Percentiles rank a stretch among this genome's conserved stretches.
These are phyloP conservation scores for Striga asiatica DNA, from an alignment of 257 asterid genomes.

Conservation along the genomic window DNA sequence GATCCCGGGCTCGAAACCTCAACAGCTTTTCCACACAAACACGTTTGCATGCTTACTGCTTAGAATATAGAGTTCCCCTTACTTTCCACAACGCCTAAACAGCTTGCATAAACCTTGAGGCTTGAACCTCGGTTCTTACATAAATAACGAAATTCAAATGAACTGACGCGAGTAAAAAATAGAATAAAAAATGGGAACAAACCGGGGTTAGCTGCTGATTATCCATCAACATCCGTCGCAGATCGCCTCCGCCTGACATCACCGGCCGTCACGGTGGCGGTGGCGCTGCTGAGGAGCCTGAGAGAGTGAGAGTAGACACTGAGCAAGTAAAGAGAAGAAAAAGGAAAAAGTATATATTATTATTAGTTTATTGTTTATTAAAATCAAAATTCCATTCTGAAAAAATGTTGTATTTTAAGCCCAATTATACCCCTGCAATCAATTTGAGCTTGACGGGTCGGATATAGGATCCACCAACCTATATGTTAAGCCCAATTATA, in stretches of 20 bases:
- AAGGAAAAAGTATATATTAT: background rate
- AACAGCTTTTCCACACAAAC: background rate
- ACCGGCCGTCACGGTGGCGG: constrained; percentile 13
- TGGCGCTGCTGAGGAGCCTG: constrained; percentile 8
- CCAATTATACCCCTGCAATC: too few relatives aligned
- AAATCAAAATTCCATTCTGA: too few relatives aligned
- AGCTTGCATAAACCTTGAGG: background rate
- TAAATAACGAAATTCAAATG: background rate
- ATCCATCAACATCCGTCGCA: constrained; percentile 14
- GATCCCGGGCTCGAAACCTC: background rate
- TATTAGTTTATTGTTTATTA: background rate
- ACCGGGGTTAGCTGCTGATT: constrained; percentile 2
- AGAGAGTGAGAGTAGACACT: background rate
- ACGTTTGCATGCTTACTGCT: background rate
- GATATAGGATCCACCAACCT: too few relatives aligned
- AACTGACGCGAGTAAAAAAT: background rate
- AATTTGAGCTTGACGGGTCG: too few relatives aligned
- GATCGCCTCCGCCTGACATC: constrained; percentile 24
- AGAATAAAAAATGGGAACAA: background rate
- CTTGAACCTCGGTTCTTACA: constrained; percentile 1
- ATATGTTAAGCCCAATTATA: too few relatives aligned
- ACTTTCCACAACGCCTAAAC: background rate
- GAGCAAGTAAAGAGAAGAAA: background rate
- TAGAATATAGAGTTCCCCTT: background rate
- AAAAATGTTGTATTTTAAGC: too few relatives aligned